Percentiles rank a stretch among this genome's conserved stretches.
Evolutionary conservation across 306 rosid species (phyloP).

Genomic region (Acacia melanoxylon): DNA sequence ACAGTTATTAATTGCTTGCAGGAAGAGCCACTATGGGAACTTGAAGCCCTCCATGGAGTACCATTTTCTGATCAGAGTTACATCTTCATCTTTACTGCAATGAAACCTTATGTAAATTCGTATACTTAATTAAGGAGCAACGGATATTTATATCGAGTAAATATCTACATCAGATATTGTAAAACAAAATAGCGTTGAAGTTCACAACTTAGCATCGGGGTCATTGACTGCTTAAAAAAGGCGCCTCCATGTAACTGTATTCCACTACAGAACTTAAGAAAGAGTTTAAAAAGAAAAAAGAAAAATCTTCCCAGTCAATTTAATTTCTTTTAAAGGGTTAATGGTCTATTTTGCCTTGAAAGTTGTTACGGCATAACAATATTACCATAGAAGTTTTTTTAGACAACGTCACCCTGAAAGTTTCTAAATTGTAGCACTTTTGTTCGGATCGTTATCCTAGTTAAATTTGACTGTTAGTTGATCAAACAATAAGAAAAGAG

Average conservation of each 20-base stretch:
- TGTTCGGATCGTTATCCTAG: rapidly evolving
- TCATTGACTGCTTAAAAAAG: not conserved
- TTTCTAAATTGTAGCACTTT: too few species aligned
- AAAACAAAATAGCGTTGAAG: not conserved
- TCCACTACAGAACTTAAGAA: not conserved
- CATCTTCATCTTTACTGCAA: slow-evolving; percentile 21
- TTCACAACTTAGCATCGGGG: not conserved
- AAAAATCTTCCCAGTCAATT: not conserved
- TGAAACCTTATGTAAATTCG: slow-evolving; percentile 21
- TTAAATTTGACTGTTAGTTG: too few species aligned
- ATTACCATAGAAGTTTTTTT: too few species aligned
- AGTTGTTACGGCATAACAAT: too few species aligned
- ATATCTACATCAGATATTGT: not conserved
- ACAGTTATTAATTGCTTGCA: not conserved
- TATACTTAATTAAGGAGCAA: not conserved
- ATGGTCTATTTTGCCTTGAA: rapidly evolving
- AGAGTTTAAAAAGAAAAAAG: not conserved
- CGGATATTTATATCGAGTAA: not conserved
- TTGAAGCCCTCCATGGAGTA: slow-evolving; percentile 25
- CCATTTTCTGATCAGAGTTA: slow-evolving; percentile 9
- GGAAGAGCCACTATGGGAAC: not conserved
- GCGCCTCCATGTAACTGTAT: not conserved
- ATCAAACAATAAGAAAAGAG: too few species aligned
- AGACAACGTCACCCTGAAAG: rapidly evolving
- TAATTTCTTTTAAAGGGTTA: not conserved